Conservation (phyloP, 768 basidiomycete species). For the Amanita subjunquillea region DNA sequence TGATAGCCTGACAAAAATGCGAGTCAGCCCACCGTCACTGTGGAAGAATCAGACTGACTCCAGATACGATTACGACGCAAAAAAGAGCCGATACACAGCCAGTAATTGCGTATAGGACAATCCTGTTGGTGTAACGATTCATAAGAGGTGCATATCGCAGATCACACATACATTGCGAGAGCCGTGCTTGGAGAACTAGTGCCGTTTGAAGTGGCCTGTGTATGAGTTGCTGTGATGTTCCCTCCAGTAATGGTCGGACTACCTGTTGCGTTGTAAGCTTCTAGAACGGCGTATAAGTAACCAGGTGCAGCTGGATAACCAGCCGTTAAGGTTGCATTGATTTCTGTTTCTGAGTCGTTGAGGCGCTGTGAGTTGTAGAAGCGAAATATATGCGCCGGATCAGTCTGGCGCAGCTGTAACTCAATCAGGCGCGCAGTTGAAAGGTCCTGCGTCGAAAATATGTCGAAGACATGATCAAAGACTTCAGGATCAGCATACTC, state of each 20-base stretch:
- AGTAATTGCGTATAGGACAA: slow-evolving; percentile 79
- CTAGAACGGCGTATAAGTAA: slow-evolving; percentile 64
- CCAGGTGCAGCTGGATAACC: slow-evolving; percentile 36
- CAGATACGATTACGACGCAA: slow-evolving; percentile 75
- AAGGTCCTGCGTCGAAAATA: slow-evolving; percentile 63
- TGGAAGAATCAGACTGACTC: slow-evolving; percentile 34
- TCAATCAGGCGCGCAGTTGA: slow-evolving; percentile 45
- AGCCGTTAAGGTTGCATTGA: slow-evolving; percentile 33
- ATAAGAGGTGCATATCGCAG: neutral
- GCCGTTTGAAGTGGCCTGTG: slow-evolving; percentile 11
- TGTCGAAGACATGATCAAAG: slow-evolving; percentile 67
- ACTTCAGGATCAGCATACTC: slow-evolving; percentile 52
- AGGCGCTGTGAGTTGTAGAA: slow-evolving; percentile 54
- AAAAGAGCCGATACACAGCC: slow-evolving; percentile 84
- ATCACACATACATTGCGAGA: slow-evolving; percentile 59
- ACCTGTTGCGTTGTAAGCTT: slow-evolving; percentile 51
- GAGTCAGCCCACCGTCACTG: neutral
- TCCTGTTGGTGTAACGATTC: slow-evolving; percentile 32
- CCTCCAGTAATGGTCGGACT: slow-evolving; percentile 9
- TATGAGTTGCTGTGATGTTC: slow-evolving; percentile 14
- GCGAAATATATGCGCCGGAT: slow-evolving; percentile 38
- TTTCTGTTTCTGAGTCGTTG: slow-evolving; percentile 36
- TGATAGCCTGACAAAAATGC: slow-evolving; percentile 45
- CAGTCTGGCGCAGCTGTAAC: slow-evolving; percentile 52
- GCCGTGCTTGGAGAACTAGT: slow-evolving; percentile 33